phyloP scores from a whole-genome alignment of 176 grass and related monocot genomes.

The Aegilops longissima region DNA sequence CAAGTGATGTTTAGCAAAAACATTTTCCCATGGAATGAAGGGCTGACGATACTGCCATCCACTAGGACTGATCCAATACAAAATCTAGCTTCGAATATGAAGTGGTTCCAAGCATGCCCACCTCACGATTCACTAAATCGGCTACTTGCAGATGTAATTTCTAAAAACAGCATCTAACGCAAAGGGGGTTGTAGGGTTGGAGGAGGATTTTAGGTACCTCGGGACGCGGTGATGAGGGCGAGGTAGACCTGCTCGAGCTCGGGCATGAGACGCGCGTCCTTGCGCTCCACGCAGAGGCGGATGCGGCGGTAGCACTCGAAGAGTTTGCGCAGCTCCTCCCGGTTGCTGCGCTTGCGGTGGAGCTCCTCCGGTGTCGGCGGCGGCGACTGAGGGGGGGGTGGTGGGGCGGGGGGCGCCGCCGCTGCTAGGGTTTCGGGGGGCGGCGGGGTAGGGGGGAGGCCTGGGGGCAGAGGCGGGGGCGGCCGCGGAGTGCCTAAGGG shows the following conservation, averaged over 20 bases:
- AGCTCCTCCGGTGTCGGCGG: slow-evolving; percentile 49
- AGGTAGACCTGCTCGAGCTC: slow-evolving; percentile 88
- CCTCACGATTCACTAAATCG: background rate
- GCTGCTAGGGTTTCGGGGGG: slow-evolving; percentile 37
- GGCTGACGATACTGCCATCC: background rate
- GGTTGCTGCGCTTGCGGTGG: slow-evolving; percentile 59
- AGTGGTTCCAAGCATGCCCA: slow-evolving; percentile 8
- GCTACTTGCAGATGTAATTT: background rate
- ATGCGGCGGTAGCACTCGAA: slow-evolving; percentile 67
- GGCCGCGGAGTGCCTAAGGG: slow-evolving; percentile 22
- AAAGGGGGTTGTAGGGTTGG: background rate
- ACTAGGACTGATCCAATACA: background rate
- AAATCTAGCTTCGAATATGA: slow-evolving; percentile 1
- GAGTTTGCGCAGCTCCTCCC: slow-evolving; percentile 62
- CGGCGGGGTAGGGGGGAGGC: background rate
- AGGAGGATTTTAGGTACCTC: slow-evolving; percentile 46
- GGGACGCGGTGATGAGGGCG: slow-evolving; percentile 73
- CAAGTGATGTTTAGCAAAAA: background rate
- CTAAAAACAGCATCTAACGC: background rate
- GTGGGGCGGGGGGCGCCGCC: slow-evolving; percentile 17
- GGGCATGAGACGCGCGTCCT: slow-evolving; percentile 61
- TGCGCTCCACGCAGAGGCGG: slow-evolving; percentile 50
- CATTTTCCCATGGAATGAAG: background rate
- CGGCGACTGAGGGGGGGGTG: slow-evolving; percentile 31
- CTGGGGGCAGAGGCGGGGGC: slow-evolving; percentile 38